Conservation (phyloP, 192 early-diverging fungal species). For the Rhizophagus prolifer region DNA sequence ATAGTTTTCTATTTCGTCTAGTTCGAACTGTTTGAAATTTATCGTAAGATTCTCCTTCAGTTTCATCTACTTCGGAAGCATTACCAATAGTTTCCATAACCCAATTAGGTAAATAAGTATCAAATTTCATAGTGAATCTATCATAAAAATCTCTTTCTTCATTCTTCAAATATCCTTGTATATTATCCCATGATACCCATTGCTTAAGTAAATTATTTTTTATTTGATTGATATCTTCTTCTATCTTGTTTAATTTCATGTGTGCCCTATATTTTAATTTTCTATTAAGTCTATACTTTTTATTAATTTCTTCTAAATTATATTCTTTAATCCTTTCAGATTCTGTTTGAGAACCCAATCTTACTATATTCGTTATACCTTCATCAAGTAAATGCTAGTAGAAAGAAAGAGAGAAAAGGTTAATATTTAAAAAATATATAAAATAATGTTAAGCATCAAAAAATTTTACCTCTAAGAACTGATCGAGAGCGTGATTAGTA, state of each 20-base stretch:
- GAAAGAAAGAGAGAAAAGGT: neutral
- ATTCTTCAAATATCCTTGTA: constrained; percentile 13
- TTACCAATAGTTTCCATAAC: neutral
- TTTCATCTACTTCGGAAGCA: no score
- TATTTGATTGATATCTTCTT: constrained; percentile 18
- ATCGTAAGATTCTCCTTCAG: neutral
- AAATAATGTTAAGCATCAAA: no score
- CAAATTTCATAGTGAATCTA: constrained; percentile 1
- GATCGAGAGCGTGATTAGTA: constrained; percentile 30
- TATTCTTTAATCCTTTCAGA: constrained; percentile 34
- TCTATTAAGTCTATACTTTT: neutral
- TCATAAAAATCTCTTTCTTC: constrained; percentile 5
- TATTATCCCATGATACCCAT: constrained; percentile 24
- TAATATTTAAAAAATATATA: neutral
- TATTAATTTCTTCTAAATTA: constrained; percentile 7
- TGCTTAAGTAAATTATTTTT: constrained; percentile 18
- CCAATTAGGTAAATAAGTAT: neutral
- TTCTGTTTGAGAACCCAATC: constrained; percentile 46
- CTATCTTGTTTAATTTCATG: neutral
- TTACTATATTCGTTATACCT: constrained; percentile 36
- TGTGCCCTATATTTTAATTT: neutral
- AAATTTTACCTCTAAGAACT: neutral
- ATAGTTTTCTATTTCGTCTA: neutral
- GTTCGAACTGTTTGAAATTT: neutral
- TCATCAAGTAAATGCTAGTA: neutral